Evolutionary conservation across 148 eudicot genomes (phyloP).

Genomic region (Vaccinium macrocarpon): DNA sequence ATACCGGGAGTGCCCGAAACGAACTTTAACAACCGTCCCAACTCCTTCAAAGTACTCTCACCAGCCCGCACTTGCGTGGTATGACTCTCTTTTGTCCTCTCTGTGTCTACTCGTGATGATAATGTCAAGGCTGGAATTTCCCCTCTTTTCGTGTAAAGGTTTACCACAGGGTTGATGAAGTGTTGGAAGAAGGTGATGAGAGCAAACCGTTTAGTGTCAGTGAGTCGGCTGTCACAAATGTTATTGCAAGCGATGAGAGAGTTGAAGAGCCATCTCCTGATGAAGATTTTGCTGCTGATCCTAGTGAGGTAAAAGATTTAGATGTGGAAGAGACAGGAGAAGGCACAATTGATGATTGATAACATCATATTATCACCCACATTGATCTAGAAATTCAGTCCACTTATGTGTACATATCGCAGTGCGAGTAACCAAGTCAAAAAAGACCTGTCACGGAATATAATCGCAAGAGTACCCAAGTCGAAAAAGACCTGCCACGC

Average conservation of each 20-base stretch:
- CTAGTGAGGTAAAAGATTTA: neutral
- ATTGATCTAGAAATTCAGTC: neutral
- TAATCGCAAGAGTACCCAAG: neutral
- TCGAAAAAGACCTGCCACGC: neutral
- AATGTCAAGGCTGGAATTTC: neutral
- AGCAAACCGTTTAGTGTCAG: neutral
- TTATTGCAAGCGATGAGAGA: neutral
- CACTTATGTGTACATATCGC: neutral
- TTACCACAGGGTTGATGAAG: slow-evolving; percentile 50
- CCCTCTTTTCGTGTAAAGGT: slow-evolving; percentile 30
- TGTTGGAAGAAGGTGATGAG: slow-evolving; percentile 14
- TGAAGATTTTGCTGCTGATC: slow-evolving; percentile 9
- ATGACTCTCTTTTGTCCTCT: slow-evolving; percentile 21
- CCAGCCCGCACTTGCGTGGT: slow-evolving; percentile 96
- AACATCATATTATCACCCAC: neutral
- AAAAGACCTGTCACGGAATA: neutral
- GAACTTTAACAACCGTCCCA: slow-evolving; percentile 94
- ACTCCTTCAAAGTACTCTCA: slow-evolving; percentile 85
- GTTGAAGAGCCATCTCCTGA: slow-evolving; percentile 12
- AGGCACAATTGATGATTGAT: slow-evolving; percentile 14
- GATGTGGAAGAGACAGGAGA: slow-evolving; percentile 14
- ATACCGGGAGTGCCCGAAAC: slow-evolving; percentile 94
- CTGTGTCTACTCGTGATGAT: neutral
- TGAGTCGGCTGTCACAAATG: slow-evolving; percentile 9
- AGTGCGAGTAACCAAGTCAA: neutral